Conservation (phyloP, 768 basidiomycete species). For the Lentinula sp. region DNA sequence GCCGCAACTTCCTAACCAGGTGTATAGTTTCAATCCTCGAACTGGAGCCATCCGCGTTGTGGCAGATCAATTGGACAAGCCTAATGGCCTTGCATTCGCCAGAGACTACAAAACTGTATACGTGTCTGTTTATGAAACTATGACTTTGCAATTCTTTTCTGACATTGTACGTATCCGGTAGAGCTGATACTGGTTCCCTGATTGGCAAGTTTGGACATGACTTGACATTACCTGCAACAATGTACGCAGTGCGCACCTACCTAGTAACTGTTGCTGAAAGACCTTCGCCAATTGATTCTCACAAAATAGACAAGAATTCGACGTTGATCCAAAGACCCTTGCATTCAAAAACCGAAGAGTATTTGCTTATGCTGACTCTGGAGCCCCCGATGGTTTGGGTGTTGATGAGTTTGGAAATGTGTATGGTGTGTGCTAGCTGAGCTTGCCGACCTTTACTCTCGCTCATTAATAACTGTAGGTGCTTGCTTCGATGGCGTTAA, state of each 20-base stretch:
- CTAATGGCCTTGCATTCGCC: not conserved
- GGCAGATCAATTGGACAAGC: conserved; percentile 29
- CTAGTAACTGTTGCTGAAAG: not conserved
- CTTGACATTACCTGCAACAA: conserved; percentile 57
- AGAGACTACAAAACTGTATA: not conserved
- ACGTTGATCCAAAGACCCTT: conserved; percentile 51
- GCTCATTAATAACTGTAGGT: not conserved
- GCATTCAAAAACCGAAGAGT: conserved; percentile 55
- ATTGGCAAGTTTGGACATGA: conserved; percentile 43
- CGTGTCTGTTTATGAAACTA: not conserved
- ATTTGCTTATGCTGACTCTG: conserved; percentile 62
- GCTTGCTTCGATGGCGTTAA: not conserved
- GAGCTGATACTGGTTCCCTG: conserved; percentile 45
- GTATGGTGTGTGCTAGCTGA: conserved; percentile 41
- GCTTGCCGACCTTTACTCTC: not conserved
- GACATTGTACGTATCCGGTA: conserved; percentile 13
- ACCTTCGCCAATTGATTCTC: not conserved
- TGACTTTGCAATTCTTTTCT: not conserved
- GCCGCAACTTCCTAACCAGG: conserved; percentile 35
- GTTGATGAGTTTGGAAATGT: conserved; percentile 61
- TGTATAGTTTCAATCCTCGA: conserved; percentile 35
- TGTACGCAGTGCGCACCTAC: conserved; percentile 51
- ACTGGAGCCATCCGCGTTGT: conserved; percentile 35
- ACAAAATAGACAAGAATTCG: conserved; percentile 54
- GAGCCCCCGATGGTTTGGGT: conserved; percentile 62